Base-by-base conservation (phyloP, 2,329 filamentous ascomycete genomes). In the Chaetomiaceae sp. region DNA sequence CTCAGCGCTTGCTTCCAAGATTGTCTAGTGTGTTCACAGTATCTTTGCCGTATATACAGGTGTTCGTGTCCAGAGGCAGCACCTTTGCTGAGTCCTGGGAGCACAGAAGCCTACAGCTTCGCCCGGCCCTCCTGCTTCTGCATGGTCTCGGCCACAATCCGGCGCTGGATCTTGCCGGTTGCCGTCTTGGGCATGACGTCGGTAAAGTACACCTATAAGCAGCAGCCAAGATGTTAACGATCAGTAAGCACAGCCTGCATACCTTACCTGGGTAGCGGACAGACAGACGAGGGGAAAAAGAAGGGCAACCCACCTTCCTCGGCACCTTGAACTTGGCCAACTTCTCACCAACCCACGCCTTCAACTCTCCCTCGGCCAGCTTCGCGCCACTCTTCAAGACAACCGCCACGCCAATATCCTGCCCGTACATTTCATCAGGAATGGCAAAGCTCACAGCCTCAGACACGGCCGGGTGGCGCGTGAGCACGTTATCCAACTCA, bases 131-230 rank as follows among this genome's bases (percentile, higher is more conserved):
- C 83, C 68, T 85, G 80, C 75, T 88, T 88, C 69, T 85, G 76
- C 88, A 95, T 92, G 27, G 82, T 82, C 70, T 92, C 88, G 14
- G 89, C 89, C n/a, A 95, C 89, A 64, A 91, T 89, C 58, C 88
- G 81, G 57, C 89, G 77, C 72, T 95, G 89, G 55, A 95, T 87
- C 77, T 95, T 95, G 52, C 89, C 89, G 6, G 89, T 95, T n/a
- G 89, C 89, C 4, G 90, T 92, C 79, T 95, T 95, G 58, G 89
- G 89, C 83, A 95, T 95, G 60, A 85, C 74, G 54, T 89, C 80
- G 33, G 89, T 89, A 63, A 94, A 91, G 75, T 88, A 94, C 33
- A 91, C 75, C 54, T 57, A 19, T 12, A 36, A 34, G 5, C n/a
- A 14, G 1, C 17, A 23, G 7, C n/a, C 14, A 20, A 27, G 14